Conservation (phyloP, 202 grass and related monocot species). For the Dendrocalamus latiflorus region DNA sequence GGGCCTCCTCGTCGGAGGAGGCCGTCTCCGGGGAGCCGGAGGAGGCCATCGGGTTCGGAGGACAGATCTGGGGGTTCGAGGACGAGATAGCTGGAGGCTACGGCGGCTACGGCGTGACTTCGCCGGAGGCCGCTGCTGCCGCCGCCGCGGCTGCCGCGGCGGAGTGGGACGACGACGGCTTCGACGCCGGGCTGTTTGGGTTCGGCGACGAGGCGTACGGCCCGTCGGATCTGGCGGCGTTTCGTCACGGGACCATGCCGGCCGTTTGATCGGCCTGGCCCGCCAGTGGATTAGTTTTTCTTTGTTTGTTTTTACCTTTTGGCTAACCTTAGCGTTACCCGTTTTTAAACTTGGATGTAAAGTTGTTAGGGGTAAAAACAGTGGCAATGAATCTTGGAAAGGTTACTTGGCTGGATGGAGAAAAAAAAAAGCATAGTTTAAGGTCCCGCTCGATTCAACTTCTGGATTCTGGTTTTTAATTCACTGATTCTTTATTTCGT, state of each 20-base stretch:
- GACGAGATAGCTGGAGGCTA: constrained; percentile 44
- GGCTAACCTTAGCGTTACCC: constrained; percentile 46
- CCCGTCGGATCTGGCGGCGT: constrained; percentile 36
- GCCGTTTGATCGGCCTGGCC: constrained; percentile 33
- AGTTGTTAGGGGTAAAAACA: constrained; percentile 35
- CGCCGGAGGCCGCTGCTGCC: constrained; percentile 31
- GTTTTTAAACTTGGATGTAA: constrained; percentile 52
- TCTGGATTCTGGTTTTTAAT: too few relatives aligned
- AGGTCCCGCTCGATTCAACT: too few relatives aligned
- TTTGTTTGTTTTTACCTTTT: constrained; percentile 1
- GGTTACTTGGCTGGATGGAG: neutral
- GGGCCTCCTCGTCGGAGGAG: constrained; percentile 9
- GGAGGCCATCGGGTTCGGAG: constrained; percentile 26
- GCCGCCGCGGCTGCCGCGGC: constrained; percentile 16
- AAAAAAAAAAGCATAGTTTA: too few relatives aligned
- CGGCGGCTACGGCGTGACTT: neutral
- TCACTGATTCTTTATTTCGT: too few relatives aligned
- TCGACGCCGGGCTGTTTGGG: constrained; percentile 52
- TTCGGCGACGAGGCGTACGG: constrained; percentile 29
- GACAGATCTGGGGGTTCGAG: constrained; percentile 77
- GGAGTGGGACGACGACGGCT: constrained; percentile 46
- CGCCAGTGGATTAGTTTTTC: constrained; percentile 23
- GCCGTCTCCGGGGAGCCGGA: constrained; percentile 13
- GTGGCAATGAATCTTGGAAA: neutral
- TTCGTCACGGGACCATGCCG: constrained; percentile 58